phyloP scores from a whole-genome alignment of 1,139 yeast species.

The Scheffersomyces quercinus region DNA sequence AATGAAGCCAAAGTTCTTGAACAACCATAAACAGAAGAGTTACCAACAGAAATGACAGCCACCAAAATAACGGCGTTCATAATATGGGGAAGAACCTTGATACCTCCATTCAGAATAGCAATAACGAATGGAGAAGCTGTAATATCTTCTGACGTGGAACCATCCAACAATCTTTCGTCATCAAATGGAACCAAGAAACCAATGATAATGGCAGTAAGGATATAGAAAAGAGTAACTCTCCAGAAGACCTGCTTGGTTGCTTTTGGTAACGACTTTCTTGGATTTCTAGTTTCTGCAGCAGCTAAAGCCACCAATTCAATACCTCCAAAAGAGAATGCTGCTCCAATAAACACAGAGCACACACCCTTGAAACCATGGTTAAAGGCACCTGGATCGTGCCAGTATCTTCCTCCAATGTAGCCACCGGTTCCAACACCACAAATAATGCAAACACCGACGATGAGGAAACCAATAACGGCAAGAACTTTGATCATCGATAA shows the following conservation, averaged over 20 bases:
- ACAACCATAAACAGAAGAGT: constrained; percentile 57
- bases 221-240: constrained; percentile 22
- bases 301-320: constrained; percentile 24
- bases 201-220: constrained; percentile 44
- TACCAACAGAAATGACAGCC: constrained; percentile 55
- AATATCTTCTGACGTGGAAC: constrained; percentile 27
- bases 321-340: constrained; percentile 25
- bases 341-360: constrained; percentile 23
- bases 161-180: constrained; percentile 36
- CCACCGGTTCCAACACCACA: constrained; percentile 30
- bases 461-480: constrained; percentile 24
- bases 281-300: constrained; percentile 24
- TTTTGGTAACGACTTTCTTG: constrained; percentile 21
- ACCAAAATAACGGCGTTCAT: constrained; percentile 55
- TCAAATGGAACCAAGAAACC: constrained; percentile 49
- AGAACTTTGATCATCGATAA: constrained; percentile 35
- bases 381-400: constrained; percentile 25
- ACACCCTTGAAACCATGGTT: constrained; percentile 23
- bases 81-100: constrained; percentile 46
- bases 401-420: constrained; percentile 23
- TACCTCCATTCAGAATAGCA: constrained; percentile 40
- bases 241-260: constrained; percentile 26
- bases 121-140: constrained; percentile 45
- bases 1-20: constrained; percentile 56
- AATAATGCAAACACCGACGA: constrained; percentile 23